Base-by-base conservation (phyloP, 1,284 basidiomycete species). In the Wolfiporia cocos region DNA sequence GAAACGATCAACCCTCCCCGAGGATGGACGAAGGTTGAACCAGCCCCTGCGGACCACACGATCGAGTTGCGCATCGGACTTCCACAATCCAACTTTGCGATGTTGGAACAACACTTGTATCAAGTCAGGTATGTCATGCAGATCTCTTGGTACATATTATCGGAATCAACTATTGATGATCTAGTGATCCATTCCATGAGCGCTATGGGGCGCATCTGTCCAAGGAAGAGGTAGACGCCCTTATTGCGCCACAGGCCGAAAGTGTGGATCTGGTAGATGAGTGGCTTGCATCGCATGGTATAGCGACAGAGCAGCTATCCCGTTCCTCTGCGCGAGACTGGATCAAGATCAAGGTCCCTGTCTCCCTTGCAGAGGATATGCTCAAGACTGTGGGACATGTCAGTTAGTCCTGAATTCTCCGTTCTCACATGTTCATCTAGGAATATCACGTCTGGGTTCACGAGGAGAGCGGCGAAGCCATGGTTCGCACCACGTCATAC, bases 121-220 rank as follows among this genome's bases (percentile, higher is more conserved):
- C 77, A 85, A 61, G 69, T 86, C 32, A 85, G 82, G 59, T 71
- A 80, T 52, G 54, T 50, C 3, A 5, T 14, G 19, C 26, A 14
- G n/a, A 14, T 28, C 9, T 28, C 9, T 28, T 7, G 26, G 26
- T 12, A n/a, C 15, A 34, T 4, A 22, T 23, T n/a, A 19, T n/a
- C 17, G 12, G 7, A 5, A 18, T 3, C 18, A 21, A 4, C 34
- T 3, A 24, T 34, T 15, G n/a, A 19, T 20, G 32, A 20, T 5
- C n/a, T 18, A 61, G 59, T 39, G 57, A 63, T 75, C 85, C 10
- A 54, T 64, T 46, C 78, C 53, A 83, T 48, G 54, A 63, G 14
- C 73, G 77, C 18, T 90, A 88, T 55, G 86, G 86, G 0, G 64
- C 73, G 20, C 75, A 88, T 58, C 60, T 87, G 32, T 73, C 80